Evolutionary conservation across 352 stramenopile species (phyloP).

Genomic region (Pseudoperonospora humuli): DNA sequence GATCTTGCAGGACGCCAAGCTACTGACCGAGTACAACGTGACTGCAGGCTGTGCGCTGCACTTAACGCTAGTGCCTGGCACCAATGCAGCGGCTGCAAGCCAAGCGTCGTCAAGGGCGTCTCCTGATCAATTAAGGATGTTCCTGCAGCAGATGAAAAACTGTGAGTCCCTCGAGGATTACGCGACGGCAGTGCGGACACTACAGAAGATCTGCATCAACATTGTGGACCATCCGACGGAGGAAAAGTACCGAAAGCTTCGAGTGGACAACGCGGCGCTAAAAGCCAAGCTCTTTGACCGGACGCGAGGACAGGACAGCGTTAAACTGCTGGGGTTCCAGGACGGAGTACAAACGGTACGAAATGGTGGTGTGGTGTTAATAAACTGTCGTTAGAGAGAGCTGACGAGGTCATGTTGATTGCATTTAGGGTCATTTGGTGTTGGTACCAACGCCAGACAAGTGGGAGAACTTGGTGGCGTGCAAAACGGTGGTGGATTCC

Average conservation of each 20-base stretch:
- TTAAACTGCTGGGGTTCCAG: slow-evolving; percentile 63
- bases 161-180: slow-evolving; percentile 32
- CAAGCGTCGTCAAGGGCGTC: slow-evolving; percentile 9
- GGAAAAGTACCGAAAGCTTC: slow-evolving; percentile 73
- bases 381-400: background rate
- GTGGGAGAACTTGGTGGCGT: slow-evolving; percentile 63
- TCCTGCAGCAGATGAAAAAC: slow-evolving; percentile 53
- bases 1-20: slow-evolving; percentile 72
- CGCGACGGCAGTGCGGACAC: slow-evolving; percentile 43
- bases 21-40: slow-evolving; percentile 61
- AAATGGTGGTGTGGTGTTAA: background rate
- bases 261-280: slow-evolving; percentile 58
- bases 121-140: slow-evolving; percentile 29
- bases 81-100: slow-evolving; percentile 8
- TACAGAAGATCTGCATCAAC: slow-evolving; percentile 81
- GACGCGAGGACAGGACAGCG: slow-evolving; percentile 44
- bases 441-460: slow-evolving; percentile 61
- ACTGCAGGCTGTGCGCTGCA: slow-evolving; percentile 55
- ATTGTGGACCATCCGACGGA: slow-evolving; percentile 64
- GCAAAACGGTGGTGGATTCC: slow-evolving; percentile 67
- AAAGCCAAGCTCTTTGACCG: slow-evolving; percentile 56
- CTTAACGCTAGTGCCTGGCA: slow-evolving; percentile 44
- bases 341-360: slow-evolving; percentile 56
- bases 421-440: slow-evolving; percentile 44
- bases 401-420: background rate